These are phyloP conservation scores for Tubosaeta brunneosetosa DNA, from an alignment of 768 basidiomycete genomes.

Conservation along the genomic window DNA sequence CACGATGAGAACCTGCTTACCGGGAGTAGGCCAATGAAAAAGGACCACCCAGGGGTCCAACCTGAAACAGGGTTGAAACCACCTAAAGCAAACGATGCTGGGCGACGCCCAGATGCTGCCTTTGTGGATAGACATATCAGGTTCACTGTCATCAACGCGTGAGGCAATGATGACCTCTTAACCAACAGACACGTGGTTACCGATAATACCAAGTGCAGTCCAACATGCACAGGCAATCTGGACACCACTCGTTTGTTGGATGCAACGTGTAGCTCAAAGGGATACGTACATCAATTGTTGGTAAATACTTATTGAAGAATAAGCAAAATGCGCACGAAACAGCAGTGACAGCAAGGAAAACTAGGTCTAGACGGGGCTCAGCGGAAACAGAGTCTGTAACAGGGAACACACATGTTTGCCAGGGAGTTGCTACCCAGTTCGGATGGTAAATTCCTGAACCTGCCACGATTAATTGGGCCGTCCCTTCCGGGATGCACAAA, in stretches of 20 bases:
- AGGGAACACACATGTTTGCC: slow-evolving; percentile 51
- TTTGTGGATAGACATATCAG: slow-evolving; percentile 53
- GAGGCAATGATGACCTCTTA: background rate
- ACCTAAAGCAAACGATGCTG: slow-evolving; percentile 52
- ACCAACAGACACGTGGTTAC: slow-evolving; percentile 23
- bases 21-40: slow-evolving; percentile 60
- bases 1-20: slow-evolving; percentile 29
- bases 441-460: slow-evolving; percentile 55
- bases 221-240: slow-evolving; percentile 58
- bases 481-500: slow-evolving; percentile 34
- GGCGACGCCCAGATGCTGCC: slow-evolving; percentile 50
- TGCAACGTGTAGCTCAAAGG: background rate
- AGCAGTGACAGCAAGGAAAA: slow-evolving; percentile 51
- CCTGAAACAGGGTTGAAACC: slow-evolving; percentile 64
- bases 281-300: slow-evolving; percentile 43
- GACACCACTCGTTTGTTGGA: slow-evolving; percentile 3
- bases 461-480: slow-evolving; percentile 56
- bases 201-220: slow-evolving; percentile 55
- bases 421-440: slow-evolving; percentile 51
- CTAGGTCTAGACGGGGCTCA: slow-evolving; percentile 37
- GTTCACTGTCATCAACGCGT: slow-evolving; percentile 39
- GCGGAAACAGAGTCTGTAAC: background rate
- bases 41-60: slow-evolving; percentile 65
- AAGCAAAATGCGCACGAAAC: slow-evolving; percentile 49
- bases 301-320: slow-evolving; percentile 50